A percentile compares a stretch with the other conserved stretches of the same genome.
phyloP scores from a whole-genome alignment of 768 basidiomycete genomes.

The Mycena metata region DNA sequence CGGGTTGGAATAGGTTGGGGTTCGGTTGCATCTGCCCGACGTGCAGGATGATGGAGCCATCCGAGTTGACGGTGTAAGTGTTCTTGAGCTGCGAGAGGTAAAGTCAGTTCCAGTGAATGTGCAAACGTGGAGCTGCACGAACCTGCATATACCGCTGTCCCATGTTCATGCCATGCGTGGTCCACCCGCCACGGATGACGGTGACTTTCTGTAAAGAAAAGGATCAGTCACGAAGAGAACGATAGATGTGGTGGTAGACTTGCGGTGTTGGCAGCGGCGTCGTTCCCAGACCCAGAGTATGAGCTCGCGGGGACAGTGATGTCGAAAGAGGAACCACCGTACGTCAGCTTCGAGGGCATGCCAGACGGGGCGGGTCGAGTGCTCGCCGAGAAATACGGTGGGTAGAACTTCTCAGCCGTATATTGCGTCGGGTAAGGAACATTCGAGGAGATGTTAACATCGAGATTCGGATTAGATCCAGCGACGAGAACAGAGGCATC shows the following conservation, averaged over 20 bases:
- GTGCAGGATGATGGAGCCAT: constrained; percentile 83
- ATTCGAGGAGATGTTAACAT: constrained; percentile 70
- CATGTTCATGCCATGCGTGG: constrained; percentile 92
- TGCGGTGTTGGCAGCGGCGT: constrained; percentile 75
- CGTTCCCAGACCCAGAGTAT: constrained; percentile 75
- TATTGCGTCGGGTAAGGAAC: constrained; percentile 79
- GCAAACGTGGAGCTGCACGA: not conserved
- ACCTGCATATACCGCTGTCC: constrained; percentile 70
- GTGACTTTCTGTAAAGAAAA: constrained; percentile 62
- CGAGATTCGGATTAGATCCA: constrained; percentile 94
- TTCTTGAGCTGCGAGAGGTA: constrained; percentile 78
- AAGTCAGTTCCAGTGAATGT: not conserved
- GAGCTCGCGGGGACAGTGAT: constrained; percentile 75
- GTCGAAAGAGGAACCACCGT: constrained; percentile 88
- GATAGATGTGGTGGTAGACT: too few species aligned
- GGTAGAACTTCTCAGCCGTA: constrained; percentile 90
- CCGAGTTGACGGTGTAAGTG: constrained; percentile 82
- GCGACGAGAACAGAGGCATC: constrained; percentile 90
- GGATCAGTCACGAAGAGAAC: too few species aligned
- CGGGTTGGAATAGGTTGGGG: constrained; percentile 89
- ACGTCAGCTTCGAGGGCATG: constrained; percentile 78
- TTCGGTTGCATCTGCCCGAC: constrained; percentile 88
- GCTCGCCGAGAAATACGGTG: constrained; percentile 82
- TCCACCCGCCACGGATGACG: constrained; percentile 85
- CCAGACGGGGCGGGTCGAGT: constrained; percentile 80